Evolutionary conservation across 768 basidiomycete species (phyloP), one percentile per base, ranked within the genome.

Genomic region (Tephrocybe sp.): DNA sequence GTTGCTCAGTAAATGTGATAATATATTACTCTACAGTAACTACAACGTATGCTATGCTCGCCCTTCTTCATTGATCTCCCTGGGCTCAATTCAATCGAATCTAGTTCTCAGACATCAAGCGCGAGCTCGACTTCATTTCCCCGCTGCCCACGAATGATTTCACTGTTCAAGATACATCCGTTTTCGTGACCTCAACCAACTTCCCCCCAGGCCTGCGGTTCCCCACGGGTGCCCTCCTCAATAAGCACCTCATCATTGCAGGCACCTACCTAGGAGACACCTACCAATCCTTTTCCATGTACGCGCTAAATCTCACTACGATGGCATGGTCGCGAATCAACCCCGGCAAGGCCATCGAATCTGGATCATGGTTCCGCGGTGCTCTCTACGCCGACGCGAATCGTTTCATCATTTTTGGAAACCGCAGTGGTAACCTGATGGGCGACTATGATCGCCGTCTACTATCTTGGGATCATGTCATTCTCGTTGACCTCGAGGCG

Each of bases 151-250:
- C 86, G 59, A 73, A 79, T 15, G 83, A 87, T 54, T 94, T 93
- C 64, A 80, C 80, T 2, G 84, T 95, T 42, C 79, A 83, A 53
- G 91, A 96, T 62, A 82, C 85, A 28, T 96, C 95, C 6, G 66
- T 79, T 9, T 70, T 83, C 12, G 96, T 98, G 93, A 75, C 76
- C 15, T 90, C 89, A 17, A 73, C 81, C 11, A 80, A 86, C 1
- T 88, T 93, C 58, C 96, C 96, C 18, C 96, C 97, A 0, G 96
- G 96, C 11, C 82, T 98, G 38, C 88, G 96, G 8, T 99, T 99
- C 73, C 96, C 96, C 5, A 90, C 93, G 0, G 96, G 95, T 17
- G 92, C 93, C 26, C 85, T 98, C 54, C 73, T 97, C 6, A 96
- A 95, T 24, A 85, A 84, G 26, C 85, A 93, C 66, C 81, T 99